These are phyloP conservation scores for Globisporangium ultimum DNA, from an alignment of 352 stramenopile genomes.

Conservation along the genomic window DNA sequence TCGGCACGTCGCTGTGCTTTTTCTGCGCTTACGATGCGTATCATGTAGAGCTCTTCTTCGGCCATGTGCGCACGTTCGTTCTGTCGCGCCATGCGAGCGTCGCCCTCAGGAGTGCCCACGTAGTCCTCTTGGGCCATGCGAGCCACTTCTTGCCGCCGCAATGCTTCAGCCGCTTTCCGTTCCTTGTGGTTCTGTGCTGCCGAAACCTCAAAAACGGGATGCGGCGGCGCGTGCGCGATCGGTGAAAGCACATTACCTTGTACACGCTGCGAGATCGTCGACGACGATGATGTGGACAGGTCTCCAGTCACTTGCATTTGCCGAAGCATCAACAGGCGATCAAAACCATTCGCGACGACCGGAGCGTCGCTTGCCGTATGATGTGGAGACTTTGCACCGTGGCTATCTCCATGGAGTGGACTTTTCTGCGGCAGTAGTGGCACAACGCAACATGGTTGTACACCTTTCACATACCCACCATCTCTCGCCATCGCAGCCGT, in stretches of 20 bases:
- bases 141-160: slow-evolving; percentile 36
- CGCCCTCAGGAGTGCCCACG: slow-evolving; percentile 42
- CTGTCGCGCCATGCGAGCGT: slow-evolving; percentile 41
- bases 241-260: neutral
- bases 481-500: neutral
- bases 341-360: slow-evolving; percentile 19
- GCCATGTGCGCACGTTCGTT: slow-evolving; percentile 49
- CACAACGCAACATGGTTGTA: slow-evolving; percentile 4
- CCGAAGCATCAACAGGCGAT: slow-evolving; percentile 47
- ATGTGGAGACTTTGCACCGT: too few relatives aligned
- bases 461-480: neutral
- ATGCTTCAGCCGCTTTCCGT: slow-evolving; percentile 45
- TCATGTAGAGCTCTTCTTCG: slow-evolving; percentile 53
- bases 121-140: slow-evolving; percentile 68
- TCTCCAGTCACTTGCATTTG: slow-evolving; percentile 42
- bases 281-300: neutral
- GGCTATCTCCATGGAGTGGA: slow-evolving; percentile 25
- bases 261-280: neutral
- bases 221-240: neutral
- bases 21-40: slow-evolving; percentile 40
- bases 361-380: neutral
- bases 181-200: slow-evolving; percentile 65
- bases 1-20: slow-evolving; percentile 21
- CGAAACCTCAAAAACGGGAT: slow-evolving; percentile 29
- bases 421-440: slow-evolving; percentile 47